Base-by-base conservation (phyloP, 106 monocot species). In the Dendrobium catenatum region DNA sequence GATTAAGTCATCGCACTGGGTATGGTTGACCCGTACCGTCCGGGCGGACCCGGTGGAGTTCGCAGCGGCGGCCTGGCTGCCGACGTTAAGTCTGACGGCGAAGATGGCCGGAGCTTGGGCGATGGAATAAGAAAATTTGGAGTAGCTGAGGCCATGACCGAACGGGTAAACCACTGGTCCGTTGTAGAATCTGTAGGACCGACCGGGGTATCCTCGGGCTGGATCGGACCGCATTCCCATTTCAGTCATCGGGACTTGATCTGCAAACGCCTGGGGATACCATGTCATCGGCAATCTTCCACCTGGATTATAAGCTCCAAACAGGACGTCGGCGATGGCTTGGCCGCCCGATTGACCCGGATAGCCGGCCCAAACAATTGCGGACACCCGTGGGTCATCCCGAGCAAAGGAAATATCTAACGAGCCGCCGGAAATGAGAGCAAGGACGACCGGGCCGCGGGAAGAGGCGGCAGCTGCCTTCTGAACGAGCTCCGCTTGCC, bases 351-450 rank as follows among this genome's bases (percentile, higher is more conserved):
- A 89, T 80, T 98, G 87, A 33, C 97, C 97, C 0, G 97, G 97
- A 20, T 98, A 98, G 29, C 97, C 97, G 16, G 85, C 92, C 97
- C 97, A 98, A 10, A 94, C 75, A 8, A 98, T 98, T 42, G 90
- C 88, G 15, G 78, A 64, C 55, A 94, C 88, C 58, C 67, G 85
- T 0, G 85, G 85, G 59, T 98, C 80, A 22, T 86, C 88, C 77
- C 88, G 56, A 0, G 94, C 94, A 20, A 98, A 98, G 4, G 89
- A 81, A 9, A 98, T 81, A 56, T 98, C 97, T 0, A 97, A 56
- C 0, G 91, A 89, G 2, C 94, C 94, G 15, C 97, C 94, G 29
- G 83, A 83, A 81, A 98, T 88, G 74, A 98, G 73, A 1, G 94
- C 92, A 2, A 98, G 55, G 2, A 94, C 33, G 0, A 64, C 61